Evolutionary conservation across 805 yeast species (phyloP), one percentile per base, ranked within the genome.

Genomic region (Candida nemodendra): DNA sequence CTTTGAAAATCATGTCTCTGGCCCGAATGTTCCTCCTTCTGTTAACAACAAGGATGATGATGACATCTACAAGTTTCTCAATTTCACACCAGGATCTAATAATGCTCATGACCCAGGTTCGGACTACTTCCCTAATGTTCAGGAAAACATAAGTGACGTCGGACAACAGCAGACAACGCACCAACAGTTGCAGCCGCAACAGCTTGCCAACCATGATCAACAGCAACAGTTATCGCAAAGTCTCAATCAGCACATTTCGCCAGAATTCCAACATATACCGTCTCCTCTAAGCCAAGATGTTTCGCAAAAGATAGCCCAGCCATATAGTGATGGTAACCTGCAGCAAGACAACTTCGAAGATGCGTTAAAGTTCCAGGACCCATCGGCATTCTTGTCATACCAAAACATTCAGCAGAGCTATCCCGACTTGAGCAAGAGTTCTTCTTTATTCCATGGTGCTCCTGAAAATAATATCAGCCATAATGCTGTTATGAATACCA

Each of bases 61-160:
- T n/a, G 42, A 44, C 9, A 29, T 41, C 2, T 41, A 35, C 28
- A 34, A 38, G 22, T 41, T 39, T 21, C 16, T 44, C 14, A 41
- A 41, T 16, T 27, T 44, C n/a, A 42, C 48, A 2, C 44, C 44
- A 4, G 39, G 35, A 11, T 24, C 36, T 12, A 31, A 33, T 6
- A 22, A 23, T n/a, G 29, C 38, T 19, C 41, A 32, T n/a, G 44
- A 38, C 9, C 16, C 33, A 9, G n/a, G 35, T 2, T 12, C 28
- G 12, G 47, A 42, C 19, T 42, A 42, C 26, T 42, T 42, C 24
- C 28, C 36, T 13, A 23, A 12, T 18, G 37, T 32, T 16, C 32
- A 27, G 14, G 15, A 13, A 11, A 23, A 29, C 18, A 18, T 18
- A 5, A 21, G 24, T 27, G 4, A 14, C n/a, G 5, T 9, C 7